phyloP scores from a whole-genome alignment of 2,329 filamentous ascomycete species.

The Juglanconis oblonga region DNA sequence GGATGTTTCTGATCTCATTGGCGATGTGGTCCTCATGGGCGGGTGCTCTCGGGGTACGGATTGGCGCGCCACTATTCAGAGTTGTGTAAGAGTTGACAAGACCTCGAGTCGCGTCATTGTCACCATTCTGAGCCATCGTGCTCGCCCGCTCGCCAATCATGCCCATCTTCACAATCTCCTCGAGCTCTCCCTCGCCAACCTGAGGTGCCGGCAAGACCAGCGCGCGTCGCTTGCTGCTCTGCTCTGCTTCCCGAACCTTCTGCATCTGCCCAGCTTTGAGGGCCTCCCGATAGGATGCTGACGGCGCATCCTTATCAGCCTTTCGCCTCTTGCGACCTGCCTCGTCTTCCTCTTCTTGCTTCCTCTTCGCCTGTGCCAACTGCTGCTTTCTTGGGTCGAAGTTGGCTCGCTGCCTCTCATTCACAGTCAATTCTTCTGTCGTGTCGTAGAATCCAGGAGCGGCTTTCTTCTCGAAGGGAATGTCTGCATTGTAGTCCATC shows the following conservation, averaged over 20 bases:
- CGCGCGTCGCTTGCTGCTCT: conserved; percentile 85
- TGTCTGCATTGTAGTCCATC: conserved; percentile 99
- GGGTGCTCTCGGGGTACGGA: conserved; percentile 86
- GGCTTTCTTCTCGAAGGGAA: conserved; percentile 93
- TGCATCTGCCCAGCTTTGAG: conserved; percentile 93
- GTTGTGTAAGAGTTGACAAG: conserved; percentile 83
- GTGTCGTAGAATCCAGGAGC: conserved; percentile 93
- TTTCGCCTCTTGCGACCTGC: conserved; percentile 80
- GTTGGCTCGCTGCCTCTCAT: conserved; percentile 78
- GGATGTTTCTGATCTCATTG: conserved; percentile 93
- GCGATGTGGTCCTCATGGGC: conserved; percentile 93
- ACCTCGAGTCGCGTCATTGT: conserved; percentile 81
- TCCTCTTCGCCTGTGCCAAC: conserved; percentile 79
- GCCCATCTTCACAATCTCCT: conserved; percentile 99
- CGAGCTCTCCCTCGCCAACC: conserved; percentile 86
- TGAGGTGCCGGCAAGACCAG: conserved; percentile 86
- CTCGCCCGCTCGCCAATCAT: conserved; percentile 87
- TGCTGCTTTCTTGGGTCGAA: conserved; percentile 95
- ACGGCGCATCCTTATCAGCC: conserved; percentile 78
- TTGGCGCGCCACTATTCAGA: conserved; percentile 78
- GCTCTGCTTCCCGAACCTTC: conserved; percentile 91
- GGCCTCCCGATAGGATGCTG: conserved; percentile 78
- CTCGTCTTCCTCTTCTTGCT: conserved; percentile 85
- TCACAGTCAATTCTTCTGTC: conserved; percentile 71
- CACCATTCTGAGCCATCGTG: conserved; percentile 68